Percentiles rank a stretch among this genome's conserved stretches.
phyloP scores from a whole-genome alignment of 169 alveolate species.

The Plasmodium yoelii region DNA sequence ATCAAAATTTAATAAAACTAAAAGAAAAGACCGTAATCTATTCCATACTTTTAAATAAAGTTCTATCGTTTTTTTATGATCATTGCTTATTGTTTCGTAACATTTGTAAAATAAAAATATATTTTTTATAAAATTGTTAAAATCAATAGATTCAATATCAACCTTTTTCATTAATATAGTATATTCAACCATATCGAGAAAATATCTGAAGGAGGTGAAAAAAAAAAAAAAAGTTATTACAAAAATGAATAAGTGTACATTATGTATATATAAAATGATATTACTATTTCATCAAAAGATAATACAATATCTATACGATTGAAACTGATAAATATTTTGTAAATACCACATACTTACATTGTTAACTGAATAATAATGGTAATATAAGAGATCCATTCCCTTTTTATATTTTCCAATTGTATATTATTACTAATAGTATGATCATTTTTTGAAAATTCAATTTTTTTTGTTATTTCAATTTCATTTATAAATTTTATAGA shows the following conservation, averaged over 20 bases:
- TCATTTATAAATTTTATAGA: constrained; percentile 64
- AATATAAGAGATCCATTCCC: neutral
- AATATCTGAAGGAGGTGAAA: constrained; percentile 25
- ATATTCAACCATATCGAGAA: constrained; percentile 65
- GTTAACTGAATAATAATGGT: neutral
- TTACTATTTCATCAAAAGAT: neutral
- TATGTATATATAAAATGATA: neutral
- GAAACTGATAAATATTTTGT: neutral
- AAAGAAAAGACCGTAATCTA: constrained; percentile 45
- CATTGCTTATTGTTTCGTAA: constrained; percentile 19
- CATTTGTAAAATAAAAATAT: constrained; percentile 63
- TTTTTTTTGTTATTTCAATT: constrained; percentile 37
- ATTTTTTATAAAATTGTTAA: constrained; percentile 36
- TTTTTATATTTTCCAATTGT: neutral
- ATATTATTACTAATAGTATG: neutral
- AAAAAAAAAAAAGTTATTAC: constrained; percentile 4
- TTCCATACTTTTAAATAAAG: constrained; percentile 35
- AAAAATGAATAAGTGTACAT: neutral
- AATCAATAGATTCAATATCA: constrained; percentile 21
- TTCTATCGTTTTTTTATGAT: neutral
- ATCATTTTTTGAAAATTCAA: neutral
- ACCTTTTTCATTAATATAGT: constrained; percentile 42
- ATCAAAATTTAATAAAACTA: constrained; percentile 38
- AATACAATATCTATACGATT: neutral
- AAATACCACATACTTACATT: neutral